Base-by-base conservation (phyloP, 1,284 basidiomycete species). In the Meira miltonrushii region DNA sequence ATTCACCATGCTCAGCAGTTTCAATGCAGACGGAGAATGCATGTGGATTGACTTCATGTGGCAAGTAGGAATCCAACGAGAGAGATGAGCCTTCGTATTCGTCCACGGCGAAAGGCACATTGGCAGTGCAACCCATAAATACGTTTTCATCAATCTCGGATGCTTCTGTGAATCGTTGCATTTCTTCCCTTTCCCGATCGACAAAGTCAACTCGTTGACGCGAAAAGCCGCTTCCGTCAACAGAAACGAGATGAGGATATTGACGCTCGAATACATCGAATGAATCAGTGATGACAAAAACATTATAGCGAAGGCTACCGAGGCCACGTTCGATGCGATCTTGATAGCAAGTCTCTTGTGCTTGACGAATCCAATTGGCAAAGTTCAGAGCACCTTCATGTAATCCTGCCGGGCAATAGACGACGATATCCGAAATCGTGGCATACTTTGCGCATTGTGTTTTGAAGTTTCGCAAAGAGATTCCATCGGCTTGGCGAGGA, bases 21-120 rank as follows among this genome's bases (percentile, higher is more conserved):
- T 92, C 89, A 62, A 93, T 85, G 78, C 89, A 92, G 41, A 93
- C 84, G 67, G 90, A 86, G 71, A 86, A 92, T 40, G 87, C 86
- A 40, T 77, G 77, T 0, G 88, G 87, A 66, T 86, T 84, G 70
- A 87, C 88, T n/a, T 59, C 53, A 33, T 55, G 37, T 11, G 25
- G 37, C 13, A 43, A 9, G 17, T 40, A 54, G 19, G 55, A 47
- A 25, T 17, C 61, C 64, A 40, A 60, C 58, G 9, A 59, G 61
- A 15, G 62, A 58, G 52, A 59, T 28, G 59, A 58, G 44, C 65
- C 61, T 0, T 54, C 48, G 19, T 50, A 55, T 17, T 39, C 56
- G 23, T 58, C 59, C 52, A 47, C 41, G 17, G 59, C 55, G 41
- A 56, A 59, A 13, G 73, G 72, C 1, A 63, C 59, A 59, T 74